Evolutionary conservation across 2,329 filamentous ascomycete genomes (phyloP).

Genomic region (Phyllachora maydis): DNA sequence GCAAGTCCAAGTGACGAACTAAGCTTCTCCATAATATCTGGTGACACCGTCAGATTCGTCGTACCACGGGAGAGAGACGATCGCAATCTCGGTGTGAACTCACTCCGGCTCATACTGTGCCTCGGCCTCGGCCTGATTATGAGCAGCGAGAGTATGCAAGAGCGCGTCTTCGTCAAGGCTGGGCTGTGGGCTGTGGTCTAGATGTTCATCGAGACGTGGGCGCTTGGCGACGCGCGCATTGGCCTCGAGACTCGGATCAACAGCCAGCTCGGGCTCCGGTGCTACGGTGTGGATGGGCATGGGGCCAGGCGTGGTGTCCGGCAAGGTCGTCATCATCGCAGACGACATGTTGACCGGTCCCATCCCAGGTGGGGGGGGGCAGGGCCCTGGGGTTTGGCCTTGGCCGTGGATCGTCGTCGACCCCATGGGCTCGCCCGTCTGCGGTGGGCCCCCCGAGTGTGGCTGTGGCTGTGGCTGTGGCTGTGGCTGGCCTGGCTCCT

Average conservation of each 20-base stretch:
- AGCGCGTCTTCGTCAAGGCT: slow-evolving; percentile 22
- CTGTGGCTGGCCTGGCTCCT: slow-evolving; percentile 3
- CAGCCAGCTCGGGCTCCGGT: slow-evolving; percentile 5
- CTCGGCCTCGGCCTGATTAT: slow-evolving; percentile 14
- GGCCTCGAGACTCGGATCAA: slow-evolving; percentile 9
- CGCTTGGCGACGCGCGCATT: slow-evolving; percentile 19
- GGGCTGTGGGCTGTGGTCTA: slow-evolving; percentile 5
- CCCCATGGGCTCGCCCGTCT: too few relatives aligned
- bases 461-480: slow-evolving; percentile 1
- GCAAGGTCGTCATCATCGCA: too few relatives aligned
- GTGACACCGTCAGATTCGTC: too few relatives aligned
- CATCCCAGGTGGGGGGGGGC: background rate
- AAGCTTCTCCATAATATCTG: too few relatives aligned
- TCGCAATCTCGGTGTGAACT: too few relatives aligned
- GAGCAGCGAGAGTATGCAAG: slow-evolving; percentile 20
- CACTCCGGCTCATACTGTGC: slow-evolving; percentile 21
- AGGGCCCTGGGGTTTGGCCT: slow-evolving; percentile 1
- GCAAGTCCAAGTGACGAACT: too few relatives aligned
- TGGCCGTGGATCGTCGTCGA: too few relatives aligned
- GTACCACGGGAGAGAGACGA: too few relatives aligned
- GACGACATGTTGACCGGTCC: slow-evolving; percentile 2
- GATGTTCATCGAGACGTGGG: slow-evolving; percentile 14
- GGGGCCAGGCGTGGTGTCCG: slow-evolving; percentile 4
- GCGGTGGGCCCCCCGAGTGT: background rate
- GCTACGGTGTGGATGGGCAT: slow-evolving; percentile 4